phyloP scores from a whole-genome alignment of 306 rosid species.

The Acacia acuminata region DNA sequence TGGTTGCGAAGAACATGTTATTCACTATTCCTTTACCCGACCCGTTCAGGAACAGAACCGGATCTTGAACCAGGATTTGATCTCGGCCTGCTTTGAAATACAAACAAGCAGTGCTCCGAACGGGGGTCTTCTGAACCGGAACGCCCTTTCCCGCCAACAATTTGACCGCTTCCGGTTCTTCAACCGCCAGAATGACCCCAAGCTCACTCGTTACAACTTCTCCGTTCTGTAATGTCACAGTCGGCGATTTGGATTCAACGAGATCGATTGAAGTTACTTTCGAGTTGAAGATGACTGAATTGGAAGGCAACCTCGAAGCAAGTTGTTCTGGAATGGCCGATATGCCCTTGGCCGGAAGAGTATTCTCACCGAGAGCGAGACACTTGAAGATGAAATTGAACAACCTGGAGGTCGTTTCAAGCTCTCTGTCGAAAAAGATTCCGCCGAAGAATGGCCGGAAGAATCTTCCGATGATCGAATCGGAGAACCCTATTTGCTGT shows the following conservation, averaged over 20 bases:
- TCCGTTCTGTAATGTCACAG: constrained; percentile 65
- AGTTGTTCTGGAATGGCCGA: constrained; percentile 75
- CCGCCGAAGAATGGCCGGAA: constrained; percentile 90
- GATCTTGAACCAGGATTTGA: constrained; percentile 53
- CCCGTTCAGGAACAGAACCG: constrained; percentile 69
- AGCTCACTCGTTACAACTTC: constrained; percentile 56
- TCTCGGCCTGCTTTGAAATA: constrained; percentile 54
- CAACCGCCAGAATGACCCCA: constrained; percentile 79
- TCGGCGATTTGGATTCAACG: constrained; percentile 26
- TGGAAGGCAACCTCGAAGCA: constrained; percentile 54
- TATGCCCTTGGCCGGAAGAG: constrained; percentile 84
- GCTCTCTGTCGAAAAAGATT: constrained; percentile 69
- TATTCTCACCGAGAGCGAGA: constrained; percentile 83
- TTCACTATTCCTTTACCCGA: constrained; percentile 86
- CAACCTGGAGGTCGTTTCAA: constrained; percentile 69
- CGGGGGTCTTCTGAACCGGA: constrained; percentile 45
- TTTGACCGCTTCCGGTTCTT: constrained; percentile 57
- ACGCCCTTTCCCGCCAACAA: constrained; percentile 43
- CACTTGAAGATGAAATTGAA: constrained; percentile 87
- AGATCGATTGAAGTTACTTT: constrained; percentile 52
- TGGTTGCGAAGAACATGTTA: constrained; percentile 89
- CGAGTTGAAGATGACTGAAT: constrained; percentile 59
- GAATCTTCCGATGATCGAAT: constrained; percentile 59
- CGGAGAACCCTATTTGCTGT: constrained; percentile 62
- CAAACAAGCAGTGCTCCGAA: constrained; percentile 74